These are phyloP conservation scores for Salinomyces thailandicus DNA, from an alignment of 2,329 filamentous ascomycete species.

Conservation along the genomic window DNA sequence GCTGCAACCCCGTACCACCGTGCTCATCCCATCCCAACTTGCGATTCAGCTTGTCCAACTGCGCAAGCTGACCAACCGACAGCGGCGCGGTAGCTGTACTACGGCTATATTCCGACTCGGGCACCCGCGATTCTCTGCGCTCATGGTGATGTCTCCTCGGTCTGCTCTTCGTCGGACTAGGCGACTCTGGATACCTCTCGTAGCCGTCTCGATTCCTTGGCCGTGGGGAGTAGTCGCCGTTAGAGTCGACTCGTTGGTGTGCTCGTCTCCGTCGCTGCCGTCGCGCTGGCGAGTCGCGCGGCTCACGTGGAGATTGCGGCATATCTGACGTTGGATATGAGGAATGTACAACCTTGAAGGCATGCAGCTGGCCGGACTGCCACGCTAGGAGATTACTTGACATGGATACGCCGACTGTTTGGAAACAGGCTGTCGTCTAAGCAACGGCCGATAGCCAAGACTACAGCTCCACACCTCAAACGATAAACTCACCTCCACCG, in stretches of 20 bases:
- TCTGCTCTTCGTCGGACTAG: conserved; percentile 13
- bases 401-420: too few species aligned
- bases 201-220: conserved; percentile 3
- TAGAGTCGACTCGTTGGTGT: conserved; percentile 27
- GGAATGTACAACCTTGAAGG: too few species aligned
- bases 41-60: conserved; percentile 53
- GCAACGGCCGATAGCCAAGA: too few species aligned
- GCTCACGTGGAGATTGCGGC: background rate
- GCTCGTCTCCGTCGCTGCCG: conserved; percentile 22
- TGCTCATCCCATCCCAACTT: conserved; percentile 38
- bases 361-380: too few species aligned
- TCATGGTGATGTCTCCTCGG: conserved; percentile 4
- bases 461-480: too few species aligned
- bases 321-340: too few species aligned
- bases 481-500: too few species aligned
- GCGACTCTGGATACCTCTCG: conserved; percentile 8
- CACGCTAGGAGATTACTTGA: too few species aligned
- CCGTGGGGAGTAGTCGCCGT: conserved; percentile 18
- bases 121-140: conserved; percentile 7
- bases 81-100: conserved; percentile 28
- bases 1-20: too few species aligned
- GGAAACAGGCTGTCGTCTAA: too few species aligned
- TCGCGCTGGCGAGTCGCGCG: conserved; percentile 18
- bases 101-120: conserved; percentile 13
- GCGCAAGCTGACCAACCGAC: conserved; percentile 52